A percentile compares a stretch with the other conserved stretches of the same genome.
These are phyloP conservation scores for Phytophthora fragariaefolia DNA, from an alignment of 352 stramenopile genomes.

Conservation along the genomic window DNA sequence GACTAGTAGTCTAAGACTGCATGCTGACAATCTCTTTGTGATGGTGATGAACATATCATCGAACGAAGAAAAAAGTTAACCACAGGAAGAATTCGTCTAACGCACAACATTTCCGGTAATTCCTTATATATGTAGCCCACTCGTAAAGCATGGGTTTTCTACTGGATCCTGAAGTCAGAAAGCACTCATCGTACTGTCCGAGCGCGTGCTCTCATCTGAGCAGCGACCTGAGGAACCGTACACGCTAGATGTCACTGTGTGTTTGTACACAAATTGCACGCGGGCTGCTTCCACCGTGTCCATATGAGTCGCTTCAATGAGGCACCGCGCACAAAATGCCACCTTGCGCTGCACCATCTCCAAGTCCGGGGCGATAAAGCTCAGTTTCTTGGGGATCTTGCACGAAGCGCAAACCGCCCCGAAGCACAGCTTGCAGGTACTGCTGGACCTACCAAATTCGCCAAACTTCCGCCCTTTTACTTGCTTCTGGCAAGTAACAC, in stretches of 20 bases:
- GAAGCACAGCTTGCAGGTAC: constrained; percentile 37
- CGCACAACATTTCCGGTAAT: no score
- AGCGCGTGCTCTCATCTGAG: constrained; percentile 1
- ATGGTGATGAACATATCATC: no score
- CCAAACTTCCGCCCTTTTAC: constrained; percentile 23
- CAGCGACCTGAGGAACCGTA: constrained; percentile 5
- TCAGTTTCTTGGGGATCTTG: constrained; percentile 35
- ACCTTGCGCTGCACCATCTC: constrained; percentile 26
- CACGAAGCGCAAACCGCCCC: constrained; percentile 26
- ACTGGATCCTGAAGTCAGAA: no score
- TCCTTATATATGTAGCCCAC: no score
- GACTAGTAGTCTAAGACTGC: no score
- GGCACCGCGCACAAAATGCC: constrained; percentile 30
- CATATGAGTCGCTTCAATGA: constrained; percentile 26
- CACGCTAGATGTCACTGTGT: constrained; percentile 5
- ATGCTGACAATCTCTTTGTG: no score
- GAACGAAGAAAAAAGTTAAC: no score
- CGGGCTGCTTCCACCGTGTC: constrained; percentile 31
- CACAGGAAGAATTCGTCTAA: no score
- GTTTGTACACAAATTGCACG: constrained; percentile 24
- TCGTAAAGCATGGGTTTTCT: no score
- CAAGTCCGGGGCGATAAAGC: constrained; percentile 35
- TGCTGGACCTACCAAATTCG: constrained; percentile 2
- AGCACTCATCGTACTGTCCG: constrained; percentile 6
- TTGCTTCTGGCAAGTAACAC: constrained; percentile 32